A percentile compares a stretch with the other conserved stretches of the same genome.
Conservation (phyloP, 495 filamentous ascomycete species). For the Opeltia flavorubescens region DNA sequence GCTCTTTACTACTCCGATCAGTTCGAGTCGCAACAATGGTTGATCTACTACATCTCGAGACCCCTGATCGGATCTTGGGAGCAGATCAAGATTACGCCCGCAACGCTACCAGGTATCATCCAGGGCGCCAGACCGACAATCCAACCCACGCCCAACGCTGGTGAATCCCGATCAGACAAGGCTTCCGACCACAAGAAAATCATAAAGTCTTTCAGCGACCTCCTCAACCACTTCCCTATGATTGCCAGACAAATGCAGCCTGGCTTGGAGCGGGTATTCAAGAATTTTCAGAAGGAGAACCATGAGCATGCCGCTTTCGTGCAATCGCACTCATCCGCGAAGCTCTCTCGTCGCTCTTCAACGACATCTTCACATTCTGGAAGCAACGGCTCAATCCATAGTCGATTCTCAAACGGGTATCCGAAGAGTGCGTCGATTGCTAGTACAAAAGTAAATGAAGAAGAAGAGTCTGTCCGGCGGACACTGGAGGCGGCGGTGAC, state of each 20-base stretch:
- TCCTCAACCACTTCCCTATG: constrained; percentile 86
- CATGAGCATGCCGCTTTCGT: constrained; percentile 72
- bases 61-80: constrained; percentile 82
- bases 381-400: constrained; percentile 15
- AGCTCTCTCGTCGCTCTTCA: constrained; percentile 16
- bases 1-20: constrained; percentile 75
- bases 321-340: constrained; percentile 43
- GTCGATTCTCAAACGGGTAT: constrained; percentile 16
- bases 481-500: constrained; percentile 85
- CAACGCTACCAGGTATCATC: constrained; percentile 35
- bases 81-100: constrained; percentile 49
- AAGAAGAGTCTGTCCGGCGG: constrained; percentile 74
- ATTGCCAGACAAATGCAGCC: constrained; percentile 95
- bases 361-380: constrained; percentile 9
- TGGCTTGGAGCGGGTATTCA: constrained; percentile 79
- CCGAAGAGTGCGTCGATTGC: constrained; percentile 30
- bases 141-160: constrained; percentile 22
- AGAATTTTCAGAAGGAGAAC: constrained; percentile 73
- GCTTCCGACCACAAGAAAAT: constrained; percentile 59
- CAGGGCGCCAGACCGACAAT: constrained; percentile 19
- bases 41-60: constrained; percentile 90
- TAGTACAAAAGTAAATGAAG: constrained; percentile 53
- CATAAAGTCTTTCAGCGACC: constrained; percentile 76
- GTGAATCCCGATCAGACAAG: constrained; percentile 6
- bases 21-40: constrained; percentile 75